Percentiles rank a stretch among this genome's conserved stretches.
phyloP scores from a whole-genome alignment of 2,329 filamentous ascomycete species.

The Aspergillus latus region DNA sequence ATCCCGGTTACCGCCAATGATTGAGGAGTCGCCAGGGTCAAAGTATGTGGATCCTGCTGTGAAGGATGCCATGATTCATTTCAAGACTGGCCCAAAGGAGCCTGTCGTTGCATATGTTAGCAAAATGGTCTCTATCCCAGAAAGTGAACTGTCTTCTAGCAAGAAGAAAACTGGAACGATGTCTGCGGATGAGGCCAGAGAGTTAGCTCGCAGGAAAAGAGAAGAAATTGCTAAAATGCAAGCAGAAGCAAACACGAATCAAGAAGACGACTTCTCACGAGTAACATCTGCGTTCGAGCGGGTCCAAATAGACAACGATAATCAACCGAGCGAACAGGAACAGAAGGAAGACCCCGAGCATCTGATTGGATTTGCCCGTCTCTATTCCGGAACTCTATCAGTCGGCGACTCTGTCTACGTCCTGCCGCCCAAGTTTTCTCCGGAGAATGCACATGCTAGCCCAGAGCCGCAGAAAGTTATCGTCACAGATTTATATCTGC shows the following conservation, averaged over 20 bases:
- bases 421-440: conserved; percentile 87
- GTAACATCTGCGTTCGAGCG: conserved; percentile 62
- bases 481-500: conserved; percentile 84
- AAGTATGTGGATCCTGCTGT: conserved; percentile 67
- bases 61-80: conserved; percentile 77
- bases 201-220: conserved; percentile 82
- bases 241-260: conserved; percentile 51
- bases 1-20: conserved; percentile 72
- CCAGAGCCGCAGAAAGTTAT: conserved; percentile 79
- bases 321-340: conserved; percentile 51
- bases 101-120: conserved; percentile 93
- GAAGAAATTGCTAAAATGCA: conserved; percentile 83
- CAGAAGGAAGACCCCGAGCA: conserved; percentile 74
- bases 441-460: conserved; percentile 68
- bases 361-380: conserved; percentile 87
- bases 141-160: conserved; percentile 87
- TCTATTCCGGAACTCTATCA: conserved; percentile 86
- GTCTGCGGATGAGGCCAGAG: conserved; percentile 84
- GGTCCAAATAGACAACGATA: conserved; percentile 56
- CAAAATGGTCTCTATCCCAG: conserved; percentile 95
- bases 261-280: conserved; percentile 53
- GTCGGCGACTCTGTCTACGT: conserved; percentile 92
- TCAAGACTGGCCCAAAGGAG: conserved; percentile 67
- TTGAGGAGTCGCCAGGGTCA: conserved; percentile 76
- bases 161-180: conserved; percentile 69